Evolutionary conservation across 805 yeast species (phyloP), one percentile per base, ranked within the genome.

Genomic region (Monosporozyma aerobia): DNA sequence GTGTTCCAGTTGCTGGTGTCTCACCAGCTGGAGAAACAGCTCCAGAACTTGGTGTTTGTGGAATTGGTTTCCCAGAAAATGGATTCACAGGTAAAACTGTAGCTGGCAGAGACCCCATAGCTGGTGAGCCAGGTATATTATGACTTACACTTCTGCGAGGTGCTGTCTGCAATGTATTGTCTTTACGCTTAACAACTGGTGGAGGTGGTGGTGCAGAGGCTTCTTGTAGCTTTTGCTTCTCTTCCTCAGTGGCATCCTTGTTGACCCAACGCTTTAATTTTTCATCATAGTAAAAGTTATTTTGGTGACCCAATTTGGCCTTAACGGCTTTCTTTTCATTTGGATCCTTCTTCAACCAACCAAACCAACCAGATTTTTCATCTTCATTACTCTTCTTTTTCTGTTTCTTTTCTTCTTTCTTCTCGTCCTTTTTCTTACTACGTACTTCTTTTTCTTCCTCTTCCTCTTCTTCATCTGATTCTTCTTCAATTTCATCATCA

Each of bases 231-330:
- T 72, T 73, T 50, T 75, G 69, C 60, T 82, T 82, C 48, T 85
- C 90, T 63, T 80, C 94, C 49, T 78, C 74, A 27, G 83, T 78
- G 3, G 79, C 81, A 56, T 81, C 79, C 52, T 79, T 80, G 63
- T 88, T 83, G 50, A 94, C 80, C 97, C 97, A 94, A 62, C 96
- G 78, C 65, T 85, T 83, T 63, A 85, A 77, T 54, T 85, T 81
- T 60, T 87, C 92, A 70, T 90, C 96, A 66, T 81, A 94, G 62
- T 80, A 78, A 64, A 94, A 85, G 16, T 79, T 73, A 33, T 62
- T 61, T 54, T 81, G 77, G 53, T 85, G 87, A 11, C 98, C 99
- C 51, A 94, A 71, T 59, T 94, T 89, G 39, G 97, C 98, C 57
- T 81, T 79, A 56, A 83, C 77, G 0, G 90, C 86, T 63, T 87